phyloP scores from a whole-genome alignment of 345 rosid genomes.

The Mangifera indica region DNA sequence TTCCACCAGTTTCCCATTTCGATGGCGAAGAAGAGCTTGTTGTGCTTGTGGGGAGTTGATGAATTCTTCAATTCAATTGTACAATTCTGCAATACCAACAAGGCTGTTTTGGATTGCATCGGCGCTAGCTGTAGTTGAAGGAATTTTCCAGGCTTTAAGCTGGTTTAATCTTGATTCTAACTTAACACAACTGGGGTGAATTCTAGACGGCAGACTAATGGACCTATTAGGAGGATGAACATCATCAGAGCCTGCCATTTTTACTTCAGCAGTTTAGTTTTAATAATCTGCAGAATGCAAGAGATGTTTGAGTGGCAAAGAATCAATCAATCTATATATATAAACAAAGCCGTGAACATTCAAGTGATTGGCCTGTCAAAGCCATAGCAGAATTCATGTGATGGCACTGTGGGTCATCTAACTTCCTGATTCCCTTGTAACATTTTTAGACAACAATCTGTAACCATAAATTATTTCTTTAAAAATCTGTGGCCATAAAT shows the following conservation, averaged over 20 bases:
- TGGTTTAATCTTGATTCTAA: slow-evolving; percentile 48
- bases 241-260: slow-evolving; percentile 21
- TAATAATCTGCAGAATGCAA: neutral
- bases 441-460: slow-evolving; percentile 22
- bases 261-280: neutral
- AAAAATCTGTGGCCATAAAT: neutral
- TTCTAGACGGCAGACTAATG: slow-evolving; percentile 55
- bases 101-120: slow-evolving; percentile 35
- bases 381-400: slow-evolving; percentile 23
- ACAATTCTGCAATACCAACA: slow-evolving; percentile 45
- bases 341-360: neutral
- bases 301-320: neutral
- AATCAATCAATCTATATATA: slow-evolving; percentile 15
- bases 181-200: slow-evolving; percentile 40
- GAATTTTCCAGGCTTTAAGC: slow-evolving; percentile 32
- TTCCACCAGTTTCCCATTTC: slow-evolving; percentile 30
- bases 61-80: slow-evolving; percentile 34
- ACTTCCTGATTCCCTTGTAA: slow-evolving; percentile 7
- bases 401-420: slow-evolving; percentile 15
- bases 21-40: slow-evolving; percentile 17
- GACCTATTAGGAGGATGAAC: slow-evolving; percentile 40
- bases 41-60: slow-evolving; percentile 33
- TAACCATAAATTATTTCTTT: slow-evolving; percentile 6
- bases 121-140: slow-evolving; percentile 17
- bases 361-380: neutral